Evolutionary conservation across 257 asterid species (phyloP), one percentile per base, ranked within the genome.

Genomic region (Solanum stenotomum): DNA sequence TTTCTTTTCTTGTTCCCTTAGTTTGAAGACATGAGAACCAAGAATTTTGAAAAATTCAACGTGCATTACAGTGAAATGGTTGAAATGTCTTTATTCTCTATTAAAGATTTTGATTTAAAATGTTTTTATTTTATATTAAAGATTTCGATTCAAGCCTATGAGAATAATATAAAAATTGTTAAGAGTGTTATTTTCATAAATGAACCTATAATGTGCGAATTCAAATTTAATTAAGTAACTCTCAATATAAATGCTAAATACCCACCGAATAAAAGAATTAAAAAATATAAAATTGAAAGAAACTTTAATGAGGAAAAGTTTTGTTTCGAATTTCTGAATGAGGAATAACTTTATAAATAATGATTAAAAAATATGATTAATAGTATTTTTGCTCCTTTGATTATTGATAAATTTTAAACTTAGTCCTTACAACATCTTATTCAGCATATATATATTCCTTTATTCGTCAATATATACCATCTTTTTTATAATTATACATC

Each of bases 1-100:
- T 88, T 85, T 77, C 37, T 88, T 77, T 87, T 61, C 85, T 78
- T 42, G 25, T 16, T 91, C 42, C 87, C 77, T 49, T 71, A 35
- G 25, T 63, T 65, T 68, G 65, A 56, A 56, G 65, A 35, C 76
- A 68, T 27, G 22, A 68, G 37, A 27, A 68, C n/a, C 37, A 68
- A 68, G 37, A 68, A 68, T 7, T 71, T 71, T 8, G n/a, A 40
- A 34, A 29, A 12, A 5, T 2, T 25, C 10, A 4, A 11, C 4
- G 1, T n/a, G 1, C 4, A 0, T 11, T 11, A 13, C 2, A 15
- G 8, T 25, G 9, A 0, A 1, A 25, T 65, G 8, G 3, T n/a
- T 63, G 7, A 10, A 11, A 63, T 23, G 2, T n/a, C 1, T n/a
- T 12, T 10, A 2, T n/a, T 65, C 15, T 5, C 0, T 63, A 63